Percentiles rank a stretch among this genome's conserved stretches.
Evolutionary conservation across 441 rosid genomes (phyloP).

Genomic region (Mallotus repandus): DNA sequence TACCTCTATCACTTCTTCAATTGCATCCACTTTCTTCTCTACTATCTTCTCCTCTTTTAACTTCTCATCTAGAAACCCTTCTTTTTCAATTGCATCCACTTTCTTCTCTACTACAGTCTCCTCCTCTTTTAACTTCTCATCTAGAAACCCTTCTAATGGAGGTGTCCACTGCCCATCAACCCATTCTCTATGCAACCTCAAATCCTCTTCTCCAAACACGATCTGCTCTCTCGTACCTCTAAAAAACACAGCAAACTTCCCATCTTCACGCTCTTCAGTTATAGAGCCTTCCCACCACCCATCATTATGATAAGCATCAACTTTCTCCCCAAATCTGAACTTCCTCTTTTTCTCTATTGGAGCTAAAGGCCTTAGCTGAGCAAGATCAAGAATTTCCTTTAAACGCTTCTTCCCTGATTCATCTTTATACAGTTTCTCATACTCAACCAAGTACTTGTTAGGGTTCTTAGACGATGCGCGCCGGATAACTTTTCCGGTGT

Average conservation of each 20-base stretch:
- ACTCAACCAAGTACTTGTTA: slow-evolving; percentile 44
- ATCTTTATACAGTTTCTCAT: slow-evolving; percentile 49
- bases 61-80: slow-evolving; percentile 25
- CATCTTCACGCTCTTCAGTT: slow-evolving; percentile 52
- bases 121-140: slow-evolving; percentile 25
- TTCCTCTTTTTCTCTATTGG: slow-evolving; percentile 51
- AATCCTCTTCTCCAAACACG: slow-evolving; percentile 38
- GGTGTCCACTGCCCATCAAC: slow-evolving; percentile 61
- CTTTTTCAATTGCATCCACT: slow-evolving; percentile 1
- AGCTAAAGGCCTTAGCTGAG: slow-evolving; percentile 59
- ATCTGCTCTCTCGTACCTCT: slow-evolving; percentile 54
- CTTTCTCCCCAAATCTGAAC: slow-evolving; percentile 52
- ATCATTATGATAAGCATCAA: slow-evolving; percentile 62
- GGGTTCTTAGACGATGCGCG: slow-evolving; percentile 32
- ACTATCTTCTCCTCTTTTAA: slow-evolving; percentile 22
- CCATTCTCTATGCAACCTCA: slow-evolving; percentile 82
- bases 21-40: neutral
- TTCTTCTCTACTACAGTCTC: slow-evolving; percentile 18
- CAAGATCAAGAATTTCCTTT: slow-evolving; percentile 39
- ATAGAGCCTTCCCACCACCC: slow-evolving; percentile 95
- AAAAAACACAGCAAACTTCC: slow-evolving; percentile 60
- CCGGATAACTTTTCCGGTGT: slow-evolving; percentile 42
- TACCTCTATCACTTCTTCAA: neutral
- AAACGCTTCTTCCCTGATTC: slow-evolving; percentile 44
- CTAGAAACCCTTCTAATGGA: slow-evolving; percentile 35